phyloP scores from a whole-genome alignment of 31 red algal species.

The Odonthalia washingtoniensis region DNA sequence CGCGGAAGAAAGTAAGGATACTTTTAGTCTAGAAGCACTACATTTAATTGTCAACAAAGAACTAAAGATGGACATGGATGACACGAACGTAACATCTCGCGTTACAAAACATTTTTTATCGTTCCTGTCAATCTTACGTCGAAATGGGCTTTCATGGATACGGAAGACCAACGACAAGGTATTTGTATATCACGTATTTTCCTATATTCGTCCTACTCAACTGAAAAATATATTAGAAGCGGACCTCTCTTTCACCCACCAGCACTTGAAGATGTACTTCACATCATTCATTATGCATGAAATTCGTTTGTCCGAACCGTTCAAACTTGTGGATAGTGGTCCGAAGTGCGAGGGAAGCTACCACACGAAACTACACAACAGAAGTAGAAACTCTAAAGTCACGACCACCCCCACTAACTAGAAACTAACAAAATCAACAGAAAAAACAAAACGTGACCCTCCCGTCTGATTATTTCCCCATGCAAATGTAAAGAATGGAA shows the following conservation, averaged over 20 bases:
- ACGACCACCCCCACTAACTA: neutral
- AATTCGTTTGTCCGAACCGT: neutral
- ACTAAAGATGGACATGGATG: constrained; percentile 9
- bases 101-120: neutral
- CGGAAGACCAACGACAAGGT: neutral
- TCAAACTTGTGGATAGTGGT: constrained; percentile 1
- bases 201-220: neutral
- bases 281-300: neutral
- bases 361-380: neutral
- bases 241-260: neutral
- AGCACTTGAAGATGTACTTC: neutral
- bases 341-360: neutral
- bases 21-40: neutral
- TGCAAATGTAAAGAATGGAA: neutral
- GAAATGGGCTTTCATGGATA: neutral
- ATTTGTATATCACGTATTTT: neutral
- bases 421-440: neutral
- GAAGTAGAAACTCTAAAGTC: neutral
- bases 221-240: neutral
- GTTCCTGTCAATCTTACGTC: neutral
- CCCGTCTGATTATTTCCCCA: neutral
- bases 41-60: neutral
- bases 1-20: neutral
- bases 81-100: neutral
- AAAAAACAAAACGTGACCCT: neutral